Conservation (phyloP, 345 rosid genomes). For the Dimocarpus longan region DNA sequence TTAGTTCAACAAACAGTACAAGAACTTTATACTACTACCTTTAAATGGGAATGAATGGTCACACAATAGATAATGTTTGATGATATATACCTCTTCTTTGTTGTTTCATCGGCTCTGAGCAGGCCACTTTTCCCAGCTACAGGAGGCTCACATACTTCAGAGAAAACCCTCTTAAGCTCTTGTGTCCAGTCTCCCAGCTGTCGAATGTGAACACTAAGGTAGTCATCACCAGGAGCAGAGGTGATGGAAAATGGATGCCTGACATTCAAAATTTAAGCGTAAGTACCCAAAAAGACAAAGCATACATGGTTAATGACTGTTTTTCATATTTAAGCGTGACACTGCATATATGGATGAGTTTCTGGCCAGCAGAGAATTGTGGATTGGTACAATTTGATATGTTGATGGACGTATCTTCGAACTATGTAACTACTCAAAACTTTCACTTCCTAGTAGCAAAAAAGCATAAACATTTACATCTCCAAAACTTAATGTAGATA, state of each 20-base stretch:
- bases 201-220: slow-evolving; percentile 89
- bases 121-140: slow-evolving; percentile 93
- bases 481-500: background rate
- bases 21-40: background rate
- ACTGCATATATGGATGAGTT: background rate
- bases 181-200: slow-evolving; percentile 99
- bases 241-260: slow-evolving; percentile 99
- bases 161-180: slow-evolving; percentile 81
- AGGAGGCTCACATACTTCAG: slow-evolving; percentile 86
- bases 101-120: slow-evolving; percentile 94
- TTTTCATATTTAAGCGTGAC: background rate
- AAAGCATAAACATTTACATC: background rate
- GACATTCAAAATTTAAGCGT: slow-evolving; percentile 15
- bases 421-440: background rate
- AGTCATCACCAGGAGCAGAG: slow-evolving; percentile 94
- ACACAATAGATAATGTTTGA: background rate
- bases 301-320: background rate
- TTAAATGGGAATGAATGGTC: background rate
- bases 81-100: slow-evolving; percentile 62
- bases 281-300: background rate
- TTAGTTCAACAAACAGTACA: slow-evolving; percentile 1
- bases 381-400: too few relatives aligned
- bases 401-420: background rate
- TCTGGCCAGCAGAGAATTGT: background rate
- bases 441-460: background rate